These are phyloP conservation scores for Lasiodiplodia citricola DNA, from an alignment of 2,329 filamentous ascomycete species.

Conservation along the genomic window DNA sequence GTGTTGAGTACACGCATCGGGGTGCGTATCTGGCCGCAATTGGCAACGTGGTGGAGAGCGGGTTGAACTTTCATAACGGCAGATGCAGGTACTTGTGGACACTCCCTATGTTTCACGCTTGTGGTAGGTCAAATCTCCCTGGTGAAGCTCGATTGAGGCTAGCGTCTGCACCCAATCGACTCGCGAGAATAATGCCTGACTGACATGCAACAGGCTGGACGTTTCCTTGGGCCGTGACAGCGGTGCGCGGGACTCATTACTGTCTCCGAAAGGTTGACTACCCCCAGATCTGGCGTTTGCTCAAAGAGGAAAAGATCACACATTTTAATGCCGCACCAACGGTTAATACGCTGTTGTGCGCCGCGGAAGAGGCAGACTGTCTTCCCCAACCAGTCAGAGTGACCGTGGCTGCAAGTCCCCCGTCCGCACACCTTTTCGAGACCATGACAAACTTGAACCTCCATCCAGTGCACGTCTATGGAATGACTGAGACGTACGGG, in stretches of 20 bases:
- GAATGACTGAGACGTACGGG: slow-evolving; percentile 86
- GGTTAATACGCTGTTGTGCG: slow-evolving; percentile 91
- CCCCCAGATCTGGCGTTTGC: slow-evolving; percentile 83
- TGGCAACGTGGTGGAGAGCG: slow-evolving; percentile 87
- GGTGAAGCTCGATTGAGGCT: slow-evolving; percentile 30
- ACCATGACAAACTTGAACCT: slow-evolving; percentile 90
- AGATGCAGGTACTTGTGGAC: slow-evolving; percentile 89
- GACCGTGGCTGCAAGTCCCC: slow-evolving; percentile 90
- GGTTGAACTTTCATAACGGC: slow-evolving; percentile 72
- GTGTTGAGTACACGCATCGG: slow-evolving; percentile 89
- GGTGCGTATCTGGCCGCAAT: slow-evolving; percentile 84
- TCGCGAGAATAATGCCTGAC: not conserved
- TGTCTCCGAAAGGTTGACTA: slow-evolving; percentile 96
- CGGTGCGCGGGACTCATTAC: slow-evolving; percentile 91
- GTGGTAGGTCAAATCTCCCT: slow-evolving; percentile 44
- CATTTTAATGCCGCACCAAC: slow-evolving; percentile 97
- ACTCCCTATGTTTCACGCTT: slow-evolving; percentile 81
- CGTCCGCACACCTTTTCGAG: slow-evolving; percentile 87
- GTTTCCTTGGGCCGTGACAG: slow-evolving; percentile 91
- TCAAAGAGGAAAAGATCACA: slow-evolving; percentile 86
- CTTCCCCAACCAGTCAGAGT: slow-evolving; percentile 77
- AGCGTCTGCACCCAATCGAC: not conserved
- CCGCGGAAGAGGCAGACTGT: slow-evolving; percentile 72
- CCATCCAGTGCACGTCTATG: slow-evolving; percentile 91
- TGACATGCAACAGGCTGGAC: slow-evolving; percentile 65